phyloP scores from a whole-genome alignment of 805 yeast genomes.

The Candida lessepsii region DNA sequence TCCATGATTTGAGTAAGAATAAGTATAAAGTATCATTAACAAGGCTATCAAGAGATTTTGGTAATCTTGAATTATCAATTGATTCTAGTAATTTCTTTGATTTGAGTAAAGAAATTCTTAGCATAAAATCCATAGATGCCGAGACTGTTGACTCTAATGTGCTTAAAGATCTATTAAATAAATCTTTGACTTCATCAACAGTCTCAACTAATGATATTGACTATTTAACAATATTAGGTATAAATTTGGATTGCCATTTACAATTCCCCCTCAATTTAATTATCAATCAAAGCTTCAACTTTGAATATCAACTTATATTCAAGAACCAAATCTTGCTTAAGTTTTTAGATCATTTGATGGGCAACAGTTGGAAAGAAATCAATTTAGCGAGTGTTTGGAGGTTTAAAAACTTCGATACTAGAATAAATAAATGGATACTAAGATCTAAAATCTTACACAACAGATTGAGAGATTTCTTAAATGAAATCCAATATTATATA shows the following conservation, averaged over 20 bases:
- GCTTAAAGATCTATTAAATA: constrained; percentile 43
- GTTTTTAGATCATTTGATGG: constrained; percentile 57
- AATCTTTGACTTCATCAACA: constrained; percentile 31
- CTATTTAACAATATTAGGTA: constrained; percentile 46
- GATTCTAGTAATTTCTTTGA: constrained; percentile 47
- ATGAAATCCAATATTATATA: constrained; percentile 54
- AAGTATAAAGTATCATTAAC: constrained; percentile 30
- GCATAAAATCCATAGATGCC: constrained; percentile 54
- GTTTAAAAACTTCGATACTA: constrained; percentile 40
- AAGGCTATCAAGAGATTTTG: constrained; percentile 24
- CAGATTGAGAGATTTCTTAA: constrained; percentile 56
- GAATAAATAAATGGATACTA: constrained; percentile 52
- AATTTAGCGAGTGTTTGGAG: constrained; percentile 67
- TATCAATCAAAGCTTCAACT: constrained; percentile 63
- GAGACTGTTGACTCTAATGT: constrained; percentile 33
- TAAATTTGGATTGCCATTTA: constrained; percentile 56
- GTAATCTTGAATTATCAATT: constrained; percentile 33
- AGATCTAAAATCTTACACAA: constrained; percentile 55
- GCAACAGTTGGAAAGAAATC: constrained; percentile 71
- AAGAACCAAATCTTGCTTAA: constrained; percentile 67
- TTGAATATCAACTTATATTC: constrained; percentile 78
- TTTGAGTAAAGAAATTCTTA: constrained; percentile 48
- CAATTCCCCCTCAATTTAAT: constrained; percentile 88
- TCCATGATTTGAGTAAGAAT: constrained; percentile 51
- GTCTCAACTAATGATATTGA: constrained; percentile 23